Conservation (phyloP, 768 basidiomycete genomes). For the Pleurotus platypus region DNA sequence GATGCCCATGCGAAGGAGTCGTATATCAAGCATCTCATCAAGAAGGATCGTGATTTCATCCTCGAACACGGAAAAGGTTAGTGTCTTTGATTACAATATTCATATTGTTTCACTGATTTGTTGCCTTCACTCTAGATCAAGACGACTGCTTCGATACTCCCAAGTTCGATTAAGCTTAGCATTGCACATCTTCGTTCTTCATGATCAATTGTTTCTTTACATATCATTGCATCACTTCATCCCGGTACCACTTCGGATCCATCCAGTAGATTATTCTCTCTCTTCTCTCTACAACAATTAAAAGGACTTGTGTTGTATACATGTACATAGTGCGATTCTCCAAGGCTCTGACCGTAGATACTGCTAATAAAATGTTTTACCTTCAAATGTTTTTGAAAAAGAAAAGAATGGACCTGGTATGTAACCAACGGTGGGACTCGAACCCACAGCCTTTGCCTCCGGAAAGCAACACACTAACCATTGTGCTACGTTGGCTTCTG, state of each 20-base stretch:
- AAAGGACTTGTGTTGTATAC: no score
- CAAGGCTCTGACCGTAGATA: no score
- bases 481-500: constrained; percentile 11
- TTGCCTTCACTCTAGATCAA: constrained; percentile 27
- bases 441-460: constrained; percentile 24
- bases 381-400: neutral
- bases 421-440: constrained; percentile 21
- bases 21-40: constrained; percentile 54
- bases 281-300: no score
- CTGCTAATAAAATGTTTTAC: no score
- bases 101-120: neutral
- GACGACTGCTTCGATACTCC: constrained; percentile 46
- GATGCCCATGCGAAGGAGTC: constrained; percentile 56
- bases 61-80: constrained; percentile 54
- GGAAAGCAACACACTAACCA: constrained; percentile 25
- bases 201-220: no score
- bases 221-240: no score
- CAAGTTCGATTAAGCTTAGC: constrained; percentile 27
- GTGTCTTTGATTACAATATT: neutral
- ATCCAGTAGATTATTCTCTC: no score
- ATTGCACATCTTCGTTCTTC: no score
- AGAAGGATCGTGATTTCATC: constrained; percentile 62
- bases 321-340: no score
- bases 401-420: neutral
- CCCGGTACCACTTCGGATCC: no score